Evolutionary conservation across 306 rosid genomes (phyloP).

Genomic region (Lablab purpureus): DNA sequence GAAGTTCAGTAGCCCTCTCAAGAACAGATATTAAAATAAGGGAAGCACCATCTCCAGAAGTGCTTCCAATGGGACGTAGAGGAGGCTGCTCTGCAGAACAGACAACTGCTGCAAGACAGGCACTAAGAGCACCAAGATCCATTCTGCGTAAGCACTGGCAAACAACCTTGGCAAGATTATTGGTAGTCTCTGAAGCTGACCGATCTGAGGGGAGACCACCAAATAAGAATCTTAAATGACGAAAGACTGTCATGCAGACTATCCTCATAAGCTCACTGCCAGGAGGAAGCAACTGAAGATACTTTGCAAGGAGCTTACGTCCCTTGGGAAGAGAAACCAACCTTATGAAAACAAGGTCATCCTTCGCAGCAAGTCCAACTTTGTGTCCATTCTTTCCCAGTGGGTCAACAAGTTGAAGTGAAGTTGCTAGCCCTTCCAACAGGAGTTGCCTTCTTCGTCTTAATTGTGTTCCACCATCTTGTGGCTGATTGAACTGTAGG

Average conservation of each 20-base stretch:
- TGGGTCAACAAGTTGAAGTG: constrained; percentile 67
- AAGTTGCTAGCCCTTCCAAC: constrained; percentile 65
- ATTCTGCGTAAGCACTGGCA: constrained; percentile 60
- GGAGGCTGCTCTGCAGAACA: constrained; percentile 72
- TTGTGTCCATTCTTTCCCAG: constrained; percentile 61
- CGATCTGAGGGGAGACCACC: constrained; percentile 60
- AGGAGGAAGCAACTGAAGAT: constrained; percentile 59
- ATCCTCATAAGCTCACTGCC: constrained; percentile 64
- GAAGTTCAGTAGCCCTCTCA: constrained; percentile 57
- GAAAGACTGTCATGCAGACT: constrained; percentile 67
- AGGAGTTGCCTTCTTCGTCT: constrained; percentile 60
- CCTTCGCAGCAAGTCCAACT: constrained; percentile 60
- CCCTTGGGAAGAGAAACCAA: constrained; percentile 59
- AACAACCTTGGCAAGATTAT: constrained; percentile 54
- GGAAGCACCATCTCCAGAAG: constrained; percentile 64
- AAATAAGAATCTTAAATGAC: constrained; percentile 66
- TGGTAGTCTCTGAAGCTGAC: constrained; percentile 55
- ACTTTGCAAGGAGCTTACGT: constrained; percentile 57
- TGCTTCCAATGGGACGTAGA: constrained; percentile 59
- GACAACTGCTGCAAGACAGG: constrained; percentile 73
- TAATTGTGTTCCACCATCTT: constrained; percentile 64
- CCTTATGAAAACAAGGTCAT: constrained; percentile 61
- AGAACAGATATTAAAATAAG: constrained; percentile 60
- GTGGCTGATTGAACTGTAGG: constrained; percentile 51
- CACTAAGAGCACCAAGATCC: constrained; percentile 63